Evolutionary conservation across 2,329 filamentous ascomycete genomes (phyloP).

Genomic region (Aspergillus melleus): DNA sequence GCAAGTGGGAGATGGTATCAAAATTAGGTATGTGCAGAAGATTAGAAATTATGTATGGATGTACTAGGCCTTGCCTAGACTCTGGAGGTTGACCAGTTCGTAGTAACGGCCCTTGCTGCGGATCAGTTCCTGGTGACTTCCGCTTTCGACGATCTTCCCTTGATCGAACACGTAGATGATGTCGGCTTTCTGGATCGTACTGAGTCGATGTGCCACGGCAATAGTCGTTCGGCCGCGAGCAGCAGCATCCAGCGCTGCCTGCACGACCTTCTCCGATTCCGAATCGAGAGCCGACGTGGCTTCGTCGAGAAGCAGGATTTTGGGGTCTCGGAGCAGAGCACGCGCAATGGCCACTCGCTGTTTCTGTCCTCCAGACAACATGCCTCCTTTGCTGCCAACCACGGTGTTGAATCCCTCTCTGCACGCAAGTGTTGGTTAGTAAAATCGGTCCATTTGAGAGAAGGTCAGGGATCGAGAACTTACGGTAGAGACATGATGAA

Average conservation of each 20-base stretch:
- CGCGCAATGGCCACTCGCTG: slow-evolving; percentile 92
- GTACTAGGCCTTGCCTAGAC: slow-evolving; percentile 60
- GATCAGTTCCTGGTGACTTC: slow-evolving; percentile 74
- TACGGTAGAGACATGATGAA: slow-evolving; percentile 80
- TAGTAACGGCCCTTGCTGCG: slow-evolving; percentile 69
- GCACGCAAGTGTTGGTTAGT: slow-evolving; percentile 8
- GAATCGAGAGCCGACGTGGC: slow-evolving; percentile 59
- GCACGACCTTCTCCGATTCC: slow-evolving; percentile 55
- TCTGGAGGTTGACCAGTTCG: slow-evolving; percentile 79
- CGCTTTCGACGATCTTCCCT: slow-evolving; percentile 80
- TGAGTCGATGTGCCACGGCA: slow-evolving; percentile 87
- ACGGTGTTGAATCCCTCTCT: slow-evolving; percentile 78
- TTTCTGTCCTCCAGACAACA: slow-evolving; percentile 89
- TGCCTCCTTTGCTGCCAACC: slow-evolving; percentile 81
- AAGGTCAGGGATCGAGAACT: slow-evolving; percentile 27
- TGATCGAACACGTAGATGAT: slow-evolving; percentile 96
- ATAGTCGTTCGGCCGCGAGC: slow-evolving; percentile 86
- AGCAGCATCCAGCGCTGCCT: slow-evolving; percentile 75
- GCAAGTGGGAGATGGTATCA: not conserved
- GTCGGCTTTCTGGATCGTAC: slow-evolving; percentile 92
- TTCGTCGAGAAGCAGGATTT: slow-evolving; percentile 80
- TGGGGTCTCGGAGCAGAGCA: slow-evolving; percentile 85
- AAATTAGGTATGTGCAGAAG: slow-evolving; percentile 2
- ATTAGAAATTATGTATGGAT: not conserved
- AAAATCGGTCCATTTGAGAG: not conserved